These are phyloP conservation scores for Aquilaria agallochum DNA, from an alignment of 441 rosid species.

Conservation along the genomic window DNA sequence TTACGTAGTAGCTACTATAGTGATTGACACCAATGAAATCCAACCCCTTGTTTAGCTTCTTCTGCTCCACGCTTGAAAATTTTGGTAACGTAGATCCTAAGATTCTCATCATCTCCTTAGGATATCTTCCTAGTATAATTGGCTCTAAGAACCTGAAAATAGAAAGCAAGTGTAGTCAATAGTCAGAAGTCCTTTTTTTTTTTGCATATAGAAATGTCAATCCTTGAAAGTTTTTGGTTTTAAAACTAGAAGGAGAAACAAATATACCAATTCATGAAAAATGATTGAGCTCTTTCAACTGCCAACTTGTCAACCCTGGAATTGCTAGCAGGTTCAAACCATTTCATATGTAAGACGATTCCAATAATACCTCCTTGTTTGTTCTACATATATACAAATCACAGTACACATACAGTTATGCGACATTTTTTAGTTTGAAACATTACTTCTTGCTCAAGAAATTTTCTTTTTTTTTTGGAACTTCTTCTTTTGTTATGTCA, in stretches of 20 bases:
- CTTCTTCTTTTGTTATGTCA: not conserved
- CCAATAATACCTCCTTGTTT: constrained; percentile 70
- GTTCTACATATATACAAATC: constrained; percentile 24
- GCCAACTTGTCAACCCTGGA: constrained; percentile 50
- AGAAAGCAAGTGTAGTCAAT: not conserved
- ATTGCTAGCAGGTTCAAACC: constrained; percentile 66
- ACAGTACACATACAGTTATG: not conserved
- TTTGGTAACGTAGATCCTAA: constrained; percentile 44
- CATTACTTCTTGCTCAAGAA: constrained; percentile 43
- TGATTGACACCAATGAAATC: constrained; percentile 77
- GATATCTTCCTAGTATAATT: constrained; percentile 48
- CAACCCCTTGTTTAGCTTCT: constrained; percentile 31
- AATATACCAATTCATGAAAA: constrained; percentile 46
- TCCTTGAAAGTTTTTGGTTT: not conserved
- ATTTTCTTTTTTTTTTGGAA: constrained; percentile 1
- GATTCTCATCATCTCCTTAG: constrained; percentile 51
- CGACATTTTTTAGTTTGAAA: constrained; percentile 59
- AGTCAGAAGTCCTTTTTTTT: not conserved
- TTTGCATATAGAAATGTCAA: not conserved
- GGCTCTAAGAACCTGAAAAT: constrained; percentile 69
- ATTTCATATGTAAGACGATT: constrained; percentile 43
- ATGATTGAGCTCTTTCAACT: constrained; percentile 54
- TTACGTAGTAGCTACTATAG: constrained; percentile 48
- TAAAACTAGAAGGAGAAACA: not conserved
- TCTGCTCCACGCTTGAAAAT: constrained; percentile 39